These are phyloP conservation scores for Debaryomyces singareniensis DNA, from an alignment of 1,139 yeast species.

Conservation along the genomic window DNA sequence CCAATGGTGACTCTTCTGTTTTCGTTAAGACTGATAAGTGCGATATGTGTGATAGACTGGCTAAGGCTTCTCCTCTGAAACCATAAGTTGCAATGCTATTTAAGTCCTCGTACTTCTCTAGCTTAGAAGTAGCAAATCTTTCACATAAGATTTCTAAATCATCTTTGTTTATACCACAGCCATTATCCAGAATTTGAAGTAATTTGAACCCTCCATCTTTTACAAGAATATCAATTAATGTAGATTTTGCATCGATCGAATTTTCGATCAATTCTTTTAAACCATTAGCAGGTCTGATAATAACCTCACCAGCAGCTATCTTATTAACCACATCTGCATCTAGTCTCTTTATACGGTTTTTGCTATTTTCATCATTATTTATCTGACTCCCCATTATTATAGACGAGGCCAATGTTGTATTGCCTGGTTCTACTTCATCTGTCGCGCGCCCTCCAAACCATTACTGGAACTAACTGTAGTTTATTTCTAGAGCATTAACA, in stretches of 20 bases:
- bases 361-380: too few species aligned
- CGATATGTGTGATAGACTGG: slow-evolving; percentile 55
- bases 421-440: too few species aligned
- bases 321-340: slow-evolving; percentile 71
- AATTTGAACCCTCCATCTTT: slow-evolving; percentile 51
- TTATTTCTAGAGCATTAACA: too few species aligned
- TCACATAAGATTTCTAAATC: slow-evolving; percentile 48
- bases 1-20: slow-evolving; percentile 52
- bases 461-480: too few species aligned
- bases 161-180: slow-evolving; percentile 39
- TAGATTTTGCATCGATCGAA: slow-evolving; percentile 45
- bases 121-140: slow-evolving; percentile 53
- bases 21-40: slow-evolving; percentile 76
- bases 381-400: too few species aligned
- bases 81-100: slow-evolving; percentile 47
- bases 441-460: too few species aligned
- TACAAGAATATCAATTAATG: slow-evolving; percentile 43
- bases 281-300: slow-evolving; percentile 84
- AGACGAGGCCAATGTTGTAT: too few species aligned
- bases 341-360: slow-evolving; percentile 35
- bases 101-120: slow-evolving; percentile 44
- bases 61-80: slow-evolving; percentile 58
- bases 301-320: slow-evolving; percentile 97
- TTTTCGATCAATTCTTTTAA: slow-evolving; percentile 52
- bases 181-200: slow-evolving; percentile 50